Evolutionary conservation across 2,329 filamentous ascomycete species (phyloP).

Genomic region (Huntiella savannae): DNA sequence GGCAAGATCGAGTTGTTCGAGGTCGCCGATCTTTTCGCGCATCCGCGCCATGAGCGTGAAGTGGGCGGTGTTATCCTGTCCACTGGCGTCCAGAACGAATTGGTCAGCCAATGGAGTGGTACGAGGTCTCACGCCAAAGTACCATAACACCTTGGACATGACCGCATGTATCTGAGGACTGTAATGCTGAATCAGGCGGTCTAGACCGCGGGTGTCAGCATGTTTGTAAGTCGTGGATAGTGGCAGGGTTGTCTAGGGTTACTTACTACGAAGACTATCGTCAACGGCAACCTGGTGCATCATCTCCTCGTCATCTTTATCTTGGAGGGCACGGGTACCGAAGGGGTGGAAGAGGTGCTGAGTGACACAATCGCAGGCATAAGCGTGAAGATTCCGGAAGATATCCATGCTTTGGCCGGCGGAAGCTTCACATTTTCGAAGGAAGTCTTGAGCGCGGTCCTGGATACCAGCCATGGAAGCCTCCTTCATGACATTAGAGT

Average conservation of each 20-base stretch:
- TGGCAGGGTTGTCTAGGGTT: background rate
- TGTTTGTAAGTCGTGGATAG: background rate
- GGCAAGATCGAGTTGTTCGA: slow-evolving; percentile 36
- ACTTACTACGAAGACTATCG: slow-evolving; percentile 44
- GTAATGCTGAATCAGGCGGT: slow-evolving; percentile 40
- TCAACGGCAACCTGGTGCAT: slow-evolving; percentile 53
- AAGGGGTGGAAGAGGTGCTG: slow-evolving; percentile 51
- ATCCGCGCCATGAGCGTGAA: slow-evolving; percentile 43
- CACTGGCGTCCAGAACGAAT: slow-evolving; percentile 35
- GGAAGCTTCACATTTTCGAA: slow-evolving; percentile 30
- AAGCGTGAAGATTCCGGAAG: slow-evolving; percentile 46
- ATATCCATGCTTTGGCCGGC: slow-evolving; percentile 33
- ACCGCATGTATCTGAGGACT: slow-evolving; percentile 31
- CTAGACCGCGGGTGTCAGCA: slow-evolving; percentile 18
- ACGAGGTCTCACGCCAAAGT: slow-evolving; percentile 32
- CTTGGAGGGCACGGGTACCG: slow-evolving; percentile 39
- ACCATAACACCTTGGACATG: slow-evolving; percentile 24
- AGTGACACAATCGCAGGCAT: slow-evolving; percentile 49
- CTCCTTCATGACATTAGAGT: slow-evolving; percentile 42
- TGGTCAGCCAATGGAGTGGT: slow-evolving; percentile 38
- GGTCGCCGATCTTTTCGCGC: slow-evolving; percentile 25
- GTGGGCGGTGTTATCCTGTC: slow-evolving; percentile 25
- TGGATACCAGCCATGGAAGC: slow-evolving; percentile 36
- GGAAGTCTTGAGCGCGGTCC: slow-evolving; percentile 35
- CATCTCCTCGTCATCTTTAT: slow-evolving; percentile 37